These are phyloP conservation scores for Suillus variegatus DNA, from an alignment of 768 basidiomycete genomes.

Conservation along the genomic window DNA sequence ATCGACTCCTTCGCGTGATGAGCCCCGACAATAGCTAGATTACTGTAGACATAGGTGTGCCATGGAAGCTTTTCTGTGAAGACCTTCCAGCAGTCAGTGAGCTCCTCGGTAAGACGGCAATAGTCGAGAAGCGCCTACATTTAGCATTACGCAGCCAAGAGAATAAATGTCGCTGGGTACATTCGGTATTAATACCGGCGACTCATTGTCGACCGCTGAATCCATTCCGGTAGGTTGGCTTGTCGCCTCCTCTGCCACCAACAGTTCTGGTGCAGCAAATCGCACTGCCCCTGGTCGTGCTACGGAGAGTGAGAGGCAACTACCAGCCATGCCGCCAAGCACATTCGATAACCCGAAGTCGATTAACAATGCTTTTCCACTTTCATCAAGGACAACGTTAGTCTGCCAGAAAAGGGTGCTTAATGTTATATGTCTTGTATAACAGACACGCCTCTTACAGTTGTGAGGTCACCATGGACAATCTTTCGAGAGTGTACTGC, in stretches of 20 bases:
- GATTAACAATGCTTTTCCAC: constrained; percentile 37
- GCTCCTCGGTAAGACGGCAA: background rate
- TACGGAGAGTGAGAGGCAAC: constrained; percentile 8
- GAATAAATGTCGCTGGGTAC: constrained; percentile 43
- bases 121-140: constrained; percentile 31
- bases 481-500: constrained; percentile 1
- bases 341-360: constrained; percentile 47
- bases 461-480: constrained; percentile 12
- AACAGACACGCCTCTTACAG: background rate
- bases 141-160: constrained; percentile 37
- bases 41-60: background rate
- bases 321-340: constrained; percentile 32
- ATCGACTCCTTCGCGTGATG: background rate
- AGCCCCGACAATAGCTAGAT: background rate
- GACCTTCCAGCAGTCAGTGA: background rate
- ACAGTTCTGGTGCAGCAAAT: constrained; percentile 44
- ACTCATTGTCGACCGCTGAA: background rate
- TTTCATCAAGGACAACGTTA: constrained; percentile 35
- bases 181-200: background rate
- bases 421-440: background rate
- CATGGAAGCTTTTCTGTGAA: background rate
- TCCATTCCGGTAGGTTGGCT: background rate
- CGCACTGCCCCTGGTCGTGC: constrained; percentile 33
- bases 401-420: background rate
- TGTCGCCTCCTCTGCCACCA: constrained; percentile 6